These are phyloP conservation scores for Fibroporia radiculosa DNA, from an alignment of 768 basidiomycete species.

Conservation along the genomic window DNA sequence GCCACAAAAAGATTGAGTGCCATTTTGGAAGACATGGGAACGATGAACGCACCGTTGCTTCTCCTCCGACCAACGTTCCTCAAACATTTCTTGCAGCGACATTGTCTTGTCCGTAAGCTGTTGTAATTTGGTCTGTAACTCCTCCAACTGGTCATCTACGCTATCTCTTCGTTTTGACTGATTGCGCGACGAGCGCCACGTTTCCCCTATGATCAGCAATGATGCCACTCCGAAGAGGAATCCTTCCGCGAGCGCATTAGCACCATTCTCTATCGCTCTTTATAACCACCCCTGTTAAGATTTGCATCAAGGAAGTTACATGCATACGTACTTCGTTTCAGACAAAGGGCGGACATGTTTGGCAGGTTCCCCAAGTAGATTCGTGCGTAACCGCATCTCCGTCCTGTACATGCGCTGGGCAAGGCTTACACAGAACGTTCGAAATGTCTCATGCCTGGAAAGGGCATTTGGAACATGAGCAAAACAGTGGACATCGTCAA, in stretches of 20 bases:
- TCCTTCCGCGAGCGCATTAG: conserved; percentile 77
- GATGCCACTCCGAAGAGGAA: conserved; percentile 79
- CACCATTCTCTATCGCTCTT: conserved; percentile 82
- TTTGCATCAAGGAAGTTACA: neutral
- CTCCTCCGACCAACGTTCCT: conserved; percentile 38
- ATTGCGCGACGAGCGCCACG: conserved; percentile 66
- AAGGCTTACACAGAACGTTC: conserved; percentile 59
- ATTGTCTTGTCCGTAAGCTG: conserved; percentile 39
- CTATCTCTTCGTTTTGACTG: conserved; percentile 62
- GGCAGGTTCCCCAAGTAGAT: conserved; percentile 70
- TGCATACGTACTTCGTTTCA: conserved; percentile 51
- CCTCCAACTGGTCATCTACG: conserved; percentile 66
- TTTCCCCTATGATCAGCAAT: conserved; percentile 64
- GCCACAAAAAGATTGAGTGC: neutral
- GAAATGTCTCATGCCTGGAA: conserved; percentile 63
- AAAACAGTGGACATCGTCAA: neutral
- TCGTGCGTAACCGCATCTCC: conserved; percentile 65
- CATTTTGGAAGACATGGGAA: neutral
- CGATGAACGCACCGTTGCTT: conserved; percentile 30
- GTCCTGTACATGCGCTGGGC: conserved; percentile 73
- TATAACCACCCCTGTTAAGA: neutral
- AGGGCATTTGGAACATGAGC: neutral
- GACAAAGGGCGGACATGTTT: conserved; percentile 69
- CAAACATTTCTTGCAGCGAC: conserved; percentile 30
- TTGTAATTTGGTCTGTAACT: conserved; percentile 38